These are phyloP conservation scores for Chalciporus chontae DNA, from an alignment of 768 basidiomycete genomes.

Conservation along the genomic window DNA sequence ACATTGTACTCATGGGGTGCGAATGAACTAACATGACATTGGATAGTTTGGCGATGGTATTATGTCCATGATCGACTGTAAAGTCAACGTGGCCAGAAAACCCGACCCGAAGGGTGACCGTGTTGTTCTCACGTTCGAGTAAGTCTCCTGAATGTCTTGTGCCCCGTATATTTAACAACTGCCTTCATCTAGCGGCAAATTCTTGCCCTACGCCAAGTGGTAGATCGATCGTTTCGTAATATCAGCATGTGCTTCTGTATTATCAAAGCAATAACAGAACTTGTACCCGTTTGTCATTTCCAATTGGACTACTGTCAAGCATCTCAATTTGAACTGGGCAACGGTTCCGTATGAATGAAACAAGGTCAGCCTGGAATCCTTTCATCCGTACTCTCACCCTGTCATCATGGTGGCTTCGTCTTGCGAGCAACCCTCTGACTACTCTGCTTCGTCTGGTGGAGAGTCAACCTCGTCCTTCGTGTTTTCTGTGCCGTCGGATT, in stretches of 20 bases:
- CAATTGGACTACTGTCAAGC: constrained; percentile 1
- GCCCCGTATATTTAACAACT: background rate
- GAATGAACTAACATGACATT: background rate
- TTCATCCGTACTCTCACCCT: background rate
- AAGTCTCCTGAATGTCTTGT: constrained; percentile 25
- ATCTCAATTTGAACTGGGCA: constrained; percentile 15
- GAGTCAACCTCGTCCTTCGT: constrained; percentile 14
- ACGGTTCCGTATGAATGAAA: constrained; percentile 1
- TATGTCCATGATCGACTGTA: constrained; percentile 88
- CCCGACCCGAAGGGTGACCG: constrained; percentile 77
- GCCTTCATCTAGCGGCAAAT: constrained; percentile 57
- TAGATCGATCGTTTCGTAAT: constrained; percentile 25
- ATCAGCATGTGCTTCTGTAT: background rate
- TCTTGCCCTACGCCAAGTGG: constrained; percentile 72
- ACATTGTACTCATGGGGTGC: background rate
- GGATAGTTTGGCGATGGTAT: constrained; percentile 79
- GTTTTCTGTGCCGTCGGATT: constrained; percentile 9
- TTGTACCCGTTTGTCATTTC: constrained; percentile 2
- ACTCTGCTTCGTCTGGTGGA: constrained; percentile 6
- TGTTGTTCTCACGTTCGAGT: constrained; percentile 79
- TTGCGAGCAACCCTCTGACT: constrained; percentile 7
- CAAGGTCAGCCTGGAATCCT: constrained; percentile 2
- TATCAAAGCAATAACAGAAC: background rate
- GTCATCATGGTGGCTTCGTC: constrained; percentile 11
- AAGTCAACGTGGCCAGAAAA: constrained; percentile 63